phyloP scores from a whole-genome alignment of 805 yeast genomes.

The Metschnikowia hibisci region DNA sequence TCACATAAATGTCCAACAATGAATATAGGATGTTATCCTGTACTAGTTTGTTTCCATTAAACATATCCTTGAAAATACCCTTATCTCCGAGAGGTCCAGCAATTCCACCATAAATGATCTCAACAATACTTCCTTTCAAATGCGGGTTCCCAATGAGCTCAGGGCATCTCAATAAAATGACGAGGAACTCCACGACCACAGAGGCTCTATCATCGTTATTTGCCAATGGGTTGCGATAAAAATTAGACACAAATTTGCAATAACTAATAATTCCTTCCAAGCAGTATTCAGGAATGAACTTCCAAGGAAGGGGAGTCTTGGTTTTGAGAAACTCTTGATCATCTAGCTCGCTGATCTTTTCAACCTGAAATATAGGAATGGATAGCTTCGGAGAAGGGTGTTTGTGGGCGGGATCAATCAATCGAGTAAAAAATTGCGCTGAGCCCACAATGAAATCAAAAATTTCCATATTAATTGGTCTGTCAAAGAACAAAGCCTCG shows the following conservation, averaged over 20 bases:
- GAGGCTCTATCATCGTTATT: slow-evolving; percentile 49
- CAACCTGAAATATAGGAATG: slow-evolving; percentile 54
- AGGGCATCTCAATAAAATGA: slow-evolving; percentile 76
- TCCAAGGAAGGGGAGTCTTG: slow-evolving; percentile 71
- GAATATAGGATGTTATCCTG: slow-evolving; percentile 70
- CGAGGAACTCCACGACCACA: slow-evolving; percentile 64
- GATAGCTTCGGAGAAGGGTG: slow-evolving; percentile 52
- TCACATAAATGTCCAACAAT: slow-evolving; percentile 83
- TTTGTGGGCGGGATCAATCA: slow-evolving; percentile 66
- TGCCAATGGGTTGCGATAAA: slow-evolving; percentile 54
- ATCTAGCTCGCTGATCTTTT: slow-evolving; percentile 64
- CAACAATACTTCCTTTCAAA: slow-evolving; percentile 79
- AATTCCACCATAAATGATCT: slow-evolving; percentile 73
- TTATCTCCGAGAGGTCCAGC: slow-evolving; percentile 53
- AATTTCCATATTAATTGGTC: slow-evolving; percentile 56
- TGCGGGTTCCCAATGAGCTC: slow-evolving; percentile 89
- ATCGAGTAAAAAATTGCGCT: slow-evolving; percentile 63
- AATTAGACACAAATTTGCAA: slow-evolving; percentile 57
- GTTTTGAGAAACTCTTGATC: slow-evolving; percentile 67
- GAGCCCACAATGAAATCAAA: slow-evolving; percentile 79
- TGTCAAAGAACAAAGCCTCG: slow-evolving; percentile 57
- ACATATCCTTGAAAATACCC: slow-evolving; percentile 69
- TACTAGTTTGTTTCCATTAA: slow-evolving; percentile 61
- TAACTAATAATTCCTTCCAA: slow-evolving; percentile 79
- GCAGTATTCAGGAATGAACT: slow-evolving; percentile 78